These are phyloP conservation scores for Phytopythium aichiense DNA, from an alignment of 352 stramenopile species.

Conservation along the genomic window DNA sequence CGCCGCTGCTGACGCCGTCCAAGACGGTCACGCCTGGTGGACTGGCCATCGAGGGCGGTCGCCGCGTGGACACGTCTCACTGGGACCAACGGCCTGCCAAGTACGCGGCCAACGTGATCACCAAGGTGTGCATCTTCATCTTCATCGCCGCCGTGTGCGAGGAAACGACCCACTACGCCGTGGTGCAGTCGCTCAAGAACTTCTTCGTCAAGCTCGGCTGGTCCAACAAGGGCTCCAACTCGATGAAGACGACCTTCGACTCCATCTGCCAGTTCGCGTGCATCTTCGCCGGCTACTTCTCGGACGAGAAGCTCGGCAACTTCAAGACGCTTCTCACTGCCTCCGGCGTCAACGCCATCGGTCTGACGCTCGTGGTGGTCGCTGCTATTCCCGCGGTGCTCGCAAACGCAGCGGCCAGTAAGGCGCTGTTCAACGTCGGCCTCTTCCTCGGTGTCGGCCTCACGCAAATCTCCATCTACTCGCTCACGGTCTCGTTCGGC, in stretches of 20 bases:
- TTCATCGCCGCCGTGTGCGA: too few relatives aligned
- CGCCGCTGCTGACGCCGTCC: too few relatives aligned
- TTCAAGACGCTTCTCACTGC: slow-evolving; percentile 28
- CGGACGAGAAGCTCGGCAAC: slow-evolving; percentile 51
- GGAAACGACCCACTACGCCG: too few relatives aligned
- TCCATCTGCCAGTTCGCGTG: slow-evolving; percentile 59
- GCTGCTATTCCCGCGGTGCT: slow-evolving; percentile 38
- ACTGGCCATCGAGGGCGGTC: too few relatives aligned
- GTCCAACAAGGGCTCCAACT: slow-evolving; percentile 47
- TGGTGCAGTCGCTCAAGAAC: slow-evolving; percentile 47
- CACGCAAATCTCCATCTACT: slow-evolving; percentile 46
- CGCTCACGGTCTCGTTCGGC: slow-evolving; percentile 55
- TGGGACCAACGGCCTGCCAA: too few relatives aligned
- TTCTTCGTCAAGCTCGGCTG: slow-evolving; percentile 61
- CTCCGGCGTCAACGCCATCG: slow-evolving; percentile 22
- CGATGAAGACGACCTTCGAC: slow-evolving; percentile 64
- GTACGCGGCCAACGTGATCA: too few relatives aligned
- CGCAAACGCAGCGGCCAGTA: slow-evolving; percentile 18
- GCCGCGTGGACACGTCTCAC: too few relatives aligned
- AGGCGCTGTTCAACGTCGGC: slow-evolving; percentile 53
- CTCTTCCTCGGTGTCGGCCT: slow-evolving; percentile 49
- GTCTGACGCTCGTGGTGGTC: slow-evolving; percentile 46
- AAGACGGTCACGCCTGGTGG: too few relatives aligned
- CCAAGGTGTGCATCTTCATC: too few relatives aligned
- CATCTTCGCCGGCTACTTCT: slow-evolving; percentile 50